Percentiles rank a stretch among this genome's conserved stretches.
phyloP scores from a whole-genome alignment of 164 flowering plant genomes.

The Sextonia rubra region DNA sequence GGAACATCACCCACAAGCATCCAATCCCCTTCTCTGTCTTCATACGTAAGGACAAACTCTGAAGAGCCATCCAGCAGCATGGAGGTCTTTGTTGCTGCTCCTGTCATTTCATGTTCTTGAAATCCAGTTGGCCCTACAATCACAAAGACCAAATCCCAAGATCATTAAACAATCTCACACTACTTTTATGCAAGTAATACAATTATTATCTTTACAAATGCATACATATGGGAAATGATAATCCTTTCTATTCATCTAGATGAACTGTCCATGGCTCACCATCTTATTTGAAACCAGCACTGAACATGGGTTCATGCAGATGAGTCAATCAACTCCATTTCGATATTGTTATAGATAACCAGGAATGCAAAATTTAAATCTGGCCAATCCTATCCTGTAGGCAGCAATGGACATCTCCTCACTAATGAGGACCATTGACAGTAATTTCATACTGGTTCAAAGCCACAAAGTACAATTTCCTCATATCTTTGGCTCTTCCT shows the following conservation, averaged over 20 bases:
- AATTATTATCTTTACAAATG: background rate
- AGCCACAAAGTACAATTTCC: background rate
- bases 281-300: background rate
- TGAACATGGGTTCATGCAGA: background rate
- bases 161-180: background rate
- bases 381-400: background rate
- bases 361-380: background rate
- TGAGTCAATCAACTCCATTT: background rate
- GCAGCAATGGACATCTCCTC: background rate
- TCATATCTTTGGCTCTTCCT: background rate
- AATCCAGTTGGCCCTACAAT: slow-evolving; percentile 25
- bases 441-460: background rate
- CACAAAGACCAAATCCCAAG: slow-evolving; percentile 6
- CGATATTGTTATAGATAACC: background rate
- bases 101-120: slow-evolving; percentile 22
- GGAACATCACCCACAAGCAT: slow-evolving; percentile 91
- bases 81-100: slow-evolving; percentile 26
- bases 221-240: background rate
- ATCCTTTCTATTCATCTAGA: background rate
- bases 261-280: background rate
- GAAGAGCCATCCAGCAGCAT: slow-evolving; percentile 72
- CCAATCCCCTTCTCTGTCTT: slow-evolving; percentile 87
- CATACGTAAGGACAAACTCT: slow-evolving; percentile 76
- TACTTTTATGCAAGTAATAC: too few relatives aligned
- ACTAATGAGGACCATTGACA: background rate